A percentile compares a stretch with the other conserved stretches of the same genome.
Conservation (phyloP, 2,329 filamentous ascomycete species). For the Proliferodiscus dingleyae region DNA sequence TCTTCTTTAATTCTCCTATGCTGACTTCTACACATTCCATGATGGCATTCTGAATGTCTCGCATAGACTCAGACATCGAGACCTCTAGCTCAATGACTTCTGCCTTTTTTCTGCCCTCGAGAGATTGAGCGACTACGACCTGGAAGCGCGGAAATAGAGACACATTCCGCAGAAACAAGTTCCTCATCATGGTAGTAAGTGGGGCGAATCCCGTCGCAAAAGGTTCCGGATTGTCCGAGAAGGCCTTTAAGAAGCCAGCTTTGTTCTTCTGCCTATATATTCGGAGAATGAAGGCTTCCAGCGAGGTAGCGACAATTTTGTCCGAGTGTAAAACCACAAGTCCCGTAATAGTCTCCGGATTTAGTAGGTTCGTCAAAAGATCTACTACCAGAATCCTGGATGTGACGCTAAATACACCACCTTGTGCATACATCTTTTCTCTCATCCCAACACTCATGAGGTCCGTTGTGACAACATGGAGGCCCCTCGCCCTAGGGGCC, state of each 20-base stretch:
- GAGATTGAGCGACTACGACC: slow-evolving; percentile 77
- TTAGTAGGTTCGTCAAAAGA: slow-evolving; percentile 75
- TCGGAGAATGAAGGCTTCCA: slow-evolving; percentile 91
- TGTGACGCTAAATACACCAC: slow-evolving; percentile 93
- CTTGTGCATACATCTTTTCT: slow-evolving; percentile 85
- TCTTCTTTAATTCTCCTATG: slow-evolving; percentile 88
- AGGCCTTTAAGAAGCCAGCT: slow-evolving; percentile 87
- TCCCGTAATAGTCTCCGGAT: slow-evolving; percentile 81
- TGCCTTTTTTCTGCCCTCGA: slow-evolving; percentile 88
- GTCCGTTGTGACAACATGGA: slow-evolving; percentile 93
- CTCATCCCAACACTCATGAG: slow-evolving; percentile 79
- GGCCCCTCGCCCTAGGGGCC: slow-evolving; percentile 72
- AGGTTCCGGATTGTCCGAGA: slow-evolving; percentile 88
- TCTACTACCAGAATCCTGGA: slow-evolving; percentile 94
- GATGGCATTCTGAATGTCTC: slow-evolving; percentile 86
- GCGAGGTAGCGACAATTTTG: slow-evolving; percentile 74
- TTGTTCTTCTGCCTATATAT: slow-evolving; percentile 96
- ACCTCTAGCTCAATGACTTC: slow-evolving; percentile 97
- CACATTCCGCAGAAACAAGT: slow-evolving; percentile 81
- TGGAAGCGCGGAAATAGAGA: slow-evolving; percentile 94
- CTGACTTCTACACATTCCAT: slow-evolving; percentile 95
- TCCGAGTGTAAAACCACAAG: slow-evolving; percentile 86
- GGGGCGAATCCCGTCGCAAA: slow-evolving; percentile 87
- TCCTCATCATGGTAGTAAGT: slow-evolving; percentile 84
- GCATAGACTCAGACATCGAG: slow-evolving; percentile 92